Base-by-base conservation (phyloP, 345 rosid species). In the Boechera divaricarpa region DNA sequence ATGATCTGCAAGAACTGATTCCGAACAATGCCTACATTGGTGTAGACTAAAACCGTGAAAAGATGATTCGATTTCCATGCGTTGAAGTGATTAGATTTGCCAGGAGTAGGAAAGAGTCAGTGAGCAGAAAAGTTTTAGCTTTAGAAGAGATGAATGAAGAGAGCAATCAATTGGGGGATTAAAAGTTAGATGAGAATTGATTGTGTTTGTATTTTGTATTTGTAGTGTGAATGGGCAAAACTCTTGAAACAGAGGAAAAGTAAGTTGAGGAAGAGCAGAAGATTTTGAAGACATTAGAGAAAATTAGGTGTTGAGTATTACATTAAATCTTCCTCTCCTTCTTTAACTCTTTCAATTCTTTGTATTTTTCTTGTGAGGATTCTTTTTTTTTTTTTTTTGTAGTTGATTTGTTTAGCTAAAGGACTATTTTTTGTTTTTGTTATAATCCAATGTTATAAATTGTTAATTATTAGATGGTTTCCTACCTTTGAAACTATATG, bases 71-170 rank as follows among this genome's bases (percentile, higher is more conserved):
- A 35, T 18, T 60, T 68, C 62, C 24, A 58, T 49, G 55, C n/a
- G 45, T 67, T 39, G 54, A 75, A 59, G 68, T 58, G 62, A 58
- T 58, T 75, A 76, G 80, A 69, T 70, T 54, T 70, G 75, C 4
- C 35, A 77, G 76, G 80, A 77, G 76, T 77, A 77, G 80, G 76
- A 55, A 69, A 77, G 71, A 70, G 75, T 77, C 75, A 70, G 80
- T 63, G 71, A 77, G 71, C 52, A 70, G 71, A 63, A 16, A 70
- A 44, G 36, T 45, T 29, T 77, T 77, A 77, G 80, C 71, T 26
- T 70, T 77, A 77, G 81, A 77, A 63, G 72, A 70, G 80, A 77
- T 70, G 76, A 77, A 56, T 26, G 80, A 77, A 70, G 66, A 70
- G 38, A 70, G 47, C 69, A 76, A 61, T 69, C 70, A 76, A 18